A percentile compares a stretch with the other conserved stretches of the same genome.
Evolutionary conservation across 1,284 basidiomycete species (phyloP).

Genomic region (Ganoderma lucidum): DNA sequence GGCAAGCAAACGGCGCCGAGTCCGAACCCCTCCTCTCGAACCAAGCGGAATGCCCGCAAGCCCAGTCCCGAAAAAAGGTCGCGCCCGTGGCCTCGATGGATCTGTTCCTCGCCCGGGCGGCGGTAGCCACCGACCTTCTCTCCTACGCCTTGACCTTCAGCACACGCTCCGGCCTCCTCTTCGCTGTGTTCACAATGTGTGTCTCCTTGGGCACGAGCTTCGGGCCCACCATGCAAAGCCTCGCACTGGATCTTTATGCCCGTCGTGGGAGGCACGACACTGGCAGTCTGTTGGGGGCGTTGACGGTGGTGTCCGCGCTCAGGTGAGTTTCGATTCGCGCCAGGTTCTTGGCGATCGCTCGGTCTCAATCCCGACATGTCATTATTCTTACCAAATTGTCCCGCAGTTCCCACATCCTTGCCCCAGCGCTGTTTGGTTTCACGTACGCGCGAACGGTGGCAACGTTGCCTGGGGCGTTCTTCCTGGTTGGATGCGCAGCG

Average conservation of each 20-base stretch:
- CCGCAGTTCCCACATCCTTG: conserved; percentile 56
- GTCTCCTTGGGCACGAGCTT: conserved; percentile 63
- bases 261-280: conserved; percentile 55
- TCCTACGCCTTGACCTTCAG: conserved; percentile 60
- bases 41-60: conserved; percentile 9
- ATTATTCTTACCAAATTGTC: conserved; percentile 14
- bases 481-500: conserved; percentile 51
- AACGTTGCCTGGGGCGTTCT: conserved; percentile 61
- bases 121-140: conserved; percentile 62
- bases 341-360: background rate
- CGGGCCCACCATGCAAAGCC: conserved; percentile 65
- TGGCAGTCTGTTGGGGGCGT: conserved; percentile 71
- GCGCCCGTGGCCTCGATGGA: conserved; percentile 56
- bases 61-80: conserved; percentile 27
- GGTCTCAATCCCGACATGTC: conserved; percentile 11
- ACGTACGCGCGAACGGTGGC: conserved; percentile 66
- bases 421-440: conserved; percentile 63
- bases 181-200: conserved; percentile 53
- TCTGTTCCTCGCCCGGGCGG: conserved; percentile 60
- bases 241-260: conserved; percentile 66
- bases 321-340: conserved; percentile 49
- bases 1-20: conserved; percentile 29
- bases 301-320: conserved; percentile 74
- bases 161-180: conserved; percentile 49
- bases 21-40: conserved; percentile 26